These are phyloP conservation scores for Helicocarpus griseus DNA, from an alignment of 2,329 filamentous ascomycete genomes.

Conservation along the genomic window DNA sequence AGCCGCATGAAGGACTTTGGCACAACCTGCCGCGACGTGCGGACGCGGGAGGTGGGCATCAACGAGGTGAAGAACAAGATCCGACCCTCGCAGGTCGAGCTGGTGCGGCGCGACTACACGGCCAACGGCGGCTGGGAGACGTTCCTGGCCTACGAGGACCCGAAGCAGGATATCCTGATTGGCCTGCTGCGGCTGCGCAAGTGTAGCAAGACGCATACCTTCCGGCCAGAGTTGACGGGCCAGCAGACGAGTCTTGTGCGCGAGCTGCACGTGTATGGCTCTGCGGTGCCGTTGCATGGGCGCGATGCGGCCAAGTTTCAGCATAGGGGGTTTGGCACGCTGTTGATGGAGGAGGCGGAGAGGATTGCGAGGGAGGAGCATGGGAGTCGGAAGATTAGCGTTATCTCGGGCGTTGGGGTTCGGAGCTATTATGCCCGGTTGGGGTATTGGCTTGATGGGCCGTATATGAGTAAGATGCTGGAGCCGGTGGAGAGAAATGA, in stretches of 20 bases:
- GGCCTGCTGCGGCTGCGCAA: conserved; percentile 80
- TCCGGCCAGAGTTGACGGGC: conserved; percentile 71
- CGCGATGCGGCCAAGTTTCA: conserved; percentile 95
- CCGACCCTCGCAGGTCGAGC: conserved; percentile 86
- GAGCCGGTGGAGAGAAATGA: conserved; percentile 32
- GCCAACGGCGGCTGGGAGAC: conserved; percentile 98
- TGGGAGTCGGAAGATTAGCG: conserved; percentile 84
- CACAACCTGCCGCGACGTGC: conserved; percentile 89
- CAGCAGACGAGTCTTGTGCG: conserved; percentile 88
- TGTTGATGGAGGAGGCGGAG: conserved; percentile 97
- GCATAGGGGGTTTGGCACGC: conserved; percentile 91
- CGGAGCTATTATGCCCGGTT: conserved; percentile 89
- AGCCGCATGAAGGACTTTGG: conserved; percentile 99
- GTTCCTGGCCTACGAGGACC: conserved; percentile 94
- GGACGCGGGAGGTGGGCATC: conserved; percentile 92
- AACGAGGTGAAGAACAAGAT: conserved; percentile 99
- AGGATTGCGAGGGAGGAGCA: conserved; percentile 91
- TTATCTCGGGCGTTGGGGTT: conserved; percentile 96
- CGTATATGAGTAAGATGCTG: conserved; percentile 56
- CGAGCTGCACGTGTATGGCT: conserved; percentile 93
- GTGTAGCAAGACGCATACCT: conserved; percentile 86
- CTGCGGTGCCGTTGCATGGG: conserved; percentile 92
- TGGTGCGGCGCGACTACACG: conserved; percentile 84
- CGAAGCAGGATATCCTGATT: conserved; percentile 95
- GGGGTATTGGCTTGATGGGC: conserved; percentile 87